phyloP scores from a whole-genome alignment of 2,329 filamentous ascomycete species.

The Claviceps digitariae region DNA sequence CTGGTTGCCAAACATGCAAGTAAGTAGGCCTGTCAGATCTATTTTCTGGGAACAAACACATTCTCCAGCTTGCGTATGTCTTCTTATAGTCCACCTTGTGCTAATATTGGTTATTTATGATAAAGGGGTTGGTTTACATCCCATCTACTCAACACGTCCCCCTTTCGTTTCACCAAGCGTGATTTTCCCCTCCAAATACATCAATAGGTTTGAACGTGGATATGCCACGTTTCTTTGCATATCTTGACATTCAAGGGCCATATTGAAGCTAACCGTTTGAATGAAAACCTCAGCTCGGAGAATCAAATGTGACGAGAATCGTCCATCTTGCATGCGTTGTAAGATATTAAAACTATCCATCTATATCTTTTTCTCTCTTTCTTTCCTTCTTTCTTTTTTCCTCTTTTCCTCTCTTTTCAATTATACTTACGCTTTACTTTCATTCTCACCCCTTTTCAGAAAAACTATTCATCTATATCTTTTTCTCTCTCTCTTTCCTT shows the following conservation, averaged over 20 bases:
- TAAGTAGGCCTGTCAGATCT: neutral
- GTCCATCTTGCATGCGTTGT: neutral
- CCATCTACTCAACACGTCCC: too few species aligned
- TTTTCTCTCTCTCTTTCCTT: too few species aligned
- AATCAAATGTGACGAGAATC: neutral
- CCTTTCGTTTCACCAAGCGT: neutral
- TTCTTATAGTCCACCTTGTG: neutral
- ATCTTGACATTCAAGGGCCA: neutral
- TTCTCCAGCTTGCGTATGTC: too few species aligned
- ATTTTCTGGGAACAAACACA: neutral
- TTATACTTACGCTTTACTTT: too few species aligned
- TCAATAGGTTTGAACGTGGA: too few species aligned
- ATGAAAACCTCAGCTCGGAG: neutral
- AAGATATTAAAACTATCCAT: too few species aligned
- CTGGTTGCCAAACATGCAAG: constrained; percentile 2
- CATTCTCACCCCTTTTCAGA: too few species aligned
- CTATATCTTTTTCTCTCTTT: too few species aligned
- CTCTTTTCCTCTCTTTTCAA: neutral
- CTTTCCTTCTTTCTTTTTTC: constrained; percentile 5
- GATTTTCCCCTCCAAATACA: neutral
- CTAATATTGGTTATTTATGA: neutral
- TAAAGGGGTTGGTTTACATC: neutral
- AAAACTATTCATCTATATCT: too few species aligned
- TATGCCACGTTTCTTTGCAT: too few species aligned
- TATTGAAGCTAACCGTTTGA: neutral